Percentiles rank a stretch among this genome's conserved stretches.
These are phyloP conservation scores for Quercus glauca DNA, from an alignment of 306 rosid species.

Conservation along the genomic window DNA sequence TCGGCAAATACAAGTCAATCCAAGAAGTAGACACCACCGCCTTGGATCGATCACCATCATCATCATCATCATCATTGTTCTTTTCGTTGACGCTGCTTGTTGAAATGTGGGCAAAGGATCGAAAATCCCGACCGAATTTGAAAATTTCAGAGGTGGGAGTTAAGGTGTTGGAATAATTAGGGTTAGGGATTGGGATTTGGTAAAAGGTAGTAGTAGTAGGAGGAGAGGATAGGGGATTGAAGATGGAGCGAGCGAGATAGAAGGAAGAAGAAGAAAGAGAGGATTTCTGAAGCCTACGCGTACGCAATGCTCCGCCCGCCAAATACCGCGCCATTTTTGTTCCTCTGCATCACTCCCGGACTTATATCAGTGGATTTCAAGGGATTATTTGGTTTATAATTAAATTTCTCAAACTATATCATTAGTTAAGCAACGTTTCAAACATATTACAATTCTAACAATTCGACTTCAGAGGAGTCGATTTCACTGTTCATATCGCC, in stretches of 20 bases:
- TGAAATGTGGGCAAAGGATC: conserved; percentile 37
- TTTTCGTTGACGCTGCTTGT: conserved; percentile 26
- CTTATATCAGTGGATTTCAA: too few species aligned
- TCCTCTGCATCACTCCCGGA: too few species aligned
- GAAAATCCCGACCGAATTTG: conserved; percentile 30
- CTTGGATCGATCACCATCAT: conserved; percentile 3
- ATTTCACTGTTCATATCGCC: too few species aligned
- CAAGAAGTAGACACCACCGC: conserved; percentile 33
- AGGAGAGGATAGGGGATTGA: conserved; percentile 15
- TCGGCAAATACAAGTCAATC: conserved; percentile 68
- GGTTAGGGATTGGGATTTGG: conserved; percentile 8
- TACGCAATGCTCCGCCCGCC: conserved; percentile 22
- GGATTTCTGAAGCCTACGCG: conserved; percentile 37
- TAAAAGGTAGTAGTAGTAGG: conserved; percentile 12
- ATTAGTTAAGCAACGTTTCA: too few species aligned
- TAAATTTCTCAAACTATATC: too few species aligned
- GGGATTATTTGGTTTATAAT: too few species aligned
- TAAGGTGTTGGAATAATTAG: background rate
- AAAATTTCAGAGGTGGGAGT: conserved; percentile 7
- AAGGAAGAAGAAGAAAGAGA: conserved; percentile 17
- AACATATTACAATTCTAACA: too few species aligned
- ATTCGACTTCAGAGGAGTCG: too few species aligned
- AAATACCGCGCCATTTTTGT: conserved; percentile 35
- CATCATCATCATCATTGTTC: conserved; percentile 5
- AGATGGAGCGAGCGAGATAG: conserved; percentile 17